A percentile compares a stretch with the other conserved stretches of the same genome.
Conservation (phyloP, 257 asterid genomes). For the Primulina eburnea region DNA sequence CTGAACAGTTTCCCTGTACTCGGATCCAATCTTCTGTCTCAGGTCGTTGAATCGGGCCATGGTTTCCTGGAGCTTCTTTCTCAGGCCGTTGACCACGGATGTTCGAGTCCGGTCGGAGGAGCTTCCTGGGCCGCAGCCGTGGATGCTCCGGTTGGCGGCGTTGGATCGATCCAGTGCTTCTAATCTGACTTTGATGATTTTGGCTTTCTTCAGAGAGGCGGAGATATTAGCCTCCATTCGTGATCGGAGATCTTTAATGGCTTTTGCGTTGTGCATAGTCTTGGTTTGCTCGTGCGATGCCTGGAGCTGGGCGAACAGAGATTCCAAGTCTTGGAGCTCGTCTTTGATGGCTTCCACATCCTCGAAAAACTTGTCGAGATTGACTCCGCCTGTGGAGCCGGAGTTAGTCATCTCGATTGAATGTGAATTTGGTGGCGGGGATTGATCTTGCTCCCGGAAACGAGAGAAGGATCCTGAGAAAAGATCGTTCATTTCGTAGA, state of each 20-base stretch:
- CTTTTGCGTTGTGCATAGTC: constrained; percentile 43
- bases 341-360: constrained; percentile 18
- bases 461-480: constrained; percentile 69
- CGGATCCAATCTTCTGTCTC: constrained; percentile 6
- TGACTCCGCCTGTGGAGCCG: not conserved
- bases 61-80: constrained; percentile 17
- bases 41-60: constrained; percentile 17
- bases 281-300: constrained; percentile 31
- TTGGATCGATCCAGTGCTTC: constrained; percentile 17
- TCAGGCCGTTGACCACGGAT: constrained; percentile 20
- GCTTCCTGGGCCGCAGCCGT: constrained; percentile 23
- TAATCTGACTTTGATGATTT: constrained; percentile 7
- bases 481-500: constrained; percentile 54
- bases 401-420: constrained; percentile 15
- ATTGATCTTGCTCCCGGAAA: constrained; percentile 42
- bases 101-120: constrained; percentile 19
- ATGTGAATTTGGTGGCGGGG: constrained; percentile 14
- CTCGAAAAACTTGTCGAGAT: constrained; percentile 20
- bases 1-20: constrained; percentile 15
- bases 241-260: constrained; percentile 40
- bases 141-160: constrained; percentile 10
- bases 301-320: constrained; percentile 18
- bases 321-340: constrained; percentile 6
- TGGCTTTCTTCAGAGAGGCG: constrained; percentile 16
- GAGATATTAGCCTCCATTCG: constrained; percentile 35